Base-by-base conservation (phyloP, 2,329 filamentous ascomycete genomes). In the Fusarium proliferatum region DNA sequence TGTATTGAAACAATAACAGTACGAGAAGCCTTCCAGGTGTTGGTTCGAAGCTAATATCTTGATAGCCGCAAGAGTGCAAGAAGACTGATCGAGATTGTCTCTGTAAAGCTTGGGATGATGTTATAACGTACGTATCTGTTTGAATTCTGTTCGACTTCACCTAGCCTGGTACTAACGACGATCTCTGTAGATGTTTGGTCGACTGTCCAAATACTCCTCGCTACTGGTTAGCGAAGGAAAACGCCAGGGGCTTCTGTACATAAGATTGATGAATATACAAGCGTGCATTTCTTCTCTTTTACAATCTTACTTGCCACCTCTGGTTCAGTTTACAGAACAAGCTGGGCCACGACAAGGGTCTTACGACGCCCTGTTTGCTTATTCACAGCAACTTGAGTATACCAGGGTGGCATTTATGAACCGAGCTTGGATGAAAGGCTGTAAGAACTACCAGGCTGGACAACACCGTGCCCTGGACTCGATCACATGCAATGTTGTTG, bases 1-100 rank as follows among this genome's bases (percentile, higher is more conserved):
- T 67, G 65, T 10, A 28, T 62, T 26, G 65, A 67, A 33, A 61
- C 65, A 17, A 67, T 42, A 62, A 67, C 55, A 1, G 65, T 62
- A 67, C 5, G 51, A 21, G 2, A 11, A 16, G 12, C 3, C 4
- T 23, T 11, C 9, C 4, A 4, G 2, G 4, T 21, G 15, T 15
- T 6, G 10, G 5, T 36, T 6, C 10, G 17, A 55, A 46, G 9
- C 33, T 69, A 51, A 69, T 12, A 12, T 43, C 13, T 6, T 12
- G 6, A 4, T 19, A 69, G 66, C 66, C 66, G n/a, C 19, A 56
- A 8, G 57, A 63, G 3, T 69, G 66, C 6, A 23, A n/a, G 9
- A 56, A 39, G 58, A 19, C 28, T 1, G 64, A 69, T 49, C 38
- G 38, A 19, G 30, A 51, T 9, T 69, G 64, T 26, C 64, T 56